Base-by-base conservation (phyloP, 768 basidiomycete species). In the Boletus fagicola region DNA sequence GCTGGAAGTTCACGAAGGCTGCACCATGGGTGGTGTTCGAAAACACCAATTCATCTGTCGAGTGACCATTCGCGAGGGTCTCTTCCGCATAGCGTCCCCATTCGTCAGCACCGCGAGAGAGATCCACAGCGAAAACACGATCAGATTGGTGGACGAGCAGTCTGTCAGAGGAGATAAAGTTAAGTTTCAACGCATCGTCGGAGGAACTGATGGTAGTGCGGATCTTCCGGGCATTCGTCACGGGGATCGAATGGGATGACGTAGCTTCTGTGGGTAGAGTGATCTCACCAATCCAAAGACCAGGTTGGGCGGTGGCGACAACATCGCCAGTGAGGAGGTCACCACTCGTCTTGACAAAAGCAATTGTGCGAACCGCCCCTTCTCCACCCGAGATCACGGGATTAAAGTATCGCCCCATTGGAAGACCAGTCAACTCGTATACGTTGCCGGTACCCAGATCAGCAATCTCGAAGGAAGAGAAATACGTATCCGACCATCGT, bases 1-100 rank as follows among this genome's bases (percentile, higher is more conserved):
- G 80, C 72, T 79, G 83, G 65, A 84, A 83, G 61, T 90, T 87
- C 13, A 87, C 81, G 59, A 90, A 87, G 0, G 87, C 88, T 15
- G 84, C 76, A 39, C 76, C 72, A 5, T 70, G 68, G 8, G 74
- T 74, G 26, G 58, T 54, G 13, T 76, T 72, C 2, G 81, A 76
- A 39, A 83, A 76, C 4, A 72, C 80, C 0, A 90, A 56, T 61
- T 89, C 87, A 6, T 72, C 68, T 0, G 86, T 85, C 75, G 80
- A 84, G 56, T 74, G 75, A 0, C 86, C 88, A 8, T 73, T 72
- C 1, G 81, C 84, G 13, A 88, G 61, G 4, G 77, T 76, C 15
- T 74, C 65, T 52, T 83, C 79, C 2, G 67, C 53, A 58, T 81
- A 83, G 30, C 80, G 76, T 18, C 81, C 84, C 40, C 63, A 66